phyloP scores from a whole-genome alignment of 257 asterid genomes.

The Thymus quinquecostatus region DNA sequence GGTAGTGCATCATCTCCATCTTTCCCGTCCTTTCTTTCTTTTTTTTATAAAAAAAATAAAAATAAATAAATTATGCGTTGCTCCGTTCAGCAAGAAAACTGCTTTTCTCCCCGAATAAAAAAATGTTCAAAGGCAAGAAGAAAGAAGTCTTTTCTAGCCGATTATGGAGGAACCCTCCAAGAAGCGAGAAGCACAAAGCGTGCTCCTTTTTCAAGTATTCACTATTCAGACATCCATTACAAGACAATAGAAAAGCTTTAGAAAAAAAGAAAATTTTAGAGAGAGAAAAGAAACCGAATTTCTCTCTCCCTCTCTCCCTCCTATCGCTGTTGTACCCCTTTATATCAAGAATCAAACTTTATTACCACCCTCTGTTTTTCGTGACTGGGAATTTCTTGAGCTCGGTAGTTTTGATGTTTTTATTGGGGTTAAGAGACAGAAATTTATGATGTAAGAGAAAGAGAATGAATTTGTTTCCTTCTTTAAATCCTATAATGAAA shows the following conservation, averaged over 20 bases:
- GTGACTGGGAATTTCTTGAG: slow-evolving; percentile 38
- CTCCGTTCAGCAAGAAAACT: slow-evolving; percentile 32
- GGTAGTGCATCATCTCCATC: slow-evolving; percentile 75
- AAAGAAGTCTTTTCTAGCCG: slow-evolving; percentile 28
- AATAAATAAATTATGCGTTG: background rate
- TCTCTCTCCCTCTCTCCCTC: slow-evolving; percentile 12
- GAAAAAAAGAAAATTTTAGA: slow-evolving; percentile 26
- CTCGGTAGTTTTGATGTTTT: slow-evolving; percentile 38
- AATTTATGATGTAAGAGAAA: slow-evolving; percentile 36
- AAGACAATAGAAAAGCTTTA: slow-evolving; percentile 38
- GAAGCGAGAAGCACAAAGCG: slow-evolving; percentile 43
- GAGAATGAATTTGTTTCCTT: slow-evolving; percentile 31
- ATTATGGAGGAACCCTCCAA: slow-evolving; percentile 35
- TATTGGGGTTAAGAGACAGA: slow-evolving; percentile 39
- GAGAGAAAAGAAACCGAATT: slow-evolving; percentile 28
- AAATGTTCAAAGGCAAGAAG: slow-evolving; percentile 27
- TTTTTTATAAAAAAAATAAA: background rate
- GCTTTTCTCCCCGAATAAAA: slow-evolving; percentile 30
- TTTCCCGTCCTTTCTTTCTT: background rate
- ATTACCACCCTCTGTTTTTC: background rate
- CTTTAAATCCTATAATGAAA: slow-evolving; percentile 34
- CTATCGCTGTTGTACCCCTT: slow-evolving; percentile 21
- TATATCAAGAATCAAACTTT: slow-evolving; percentile 37
- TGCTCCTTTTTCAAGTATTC: slow-evolving; percentile 35
- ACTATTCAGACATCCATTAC: slow-evolving; percentile 31